Evolutionary conservation across 768 basidiomycete species (phyloP), one percentile per base, ranked within the genome.

Genomic region (Lactifluus pinguis): DNA sequence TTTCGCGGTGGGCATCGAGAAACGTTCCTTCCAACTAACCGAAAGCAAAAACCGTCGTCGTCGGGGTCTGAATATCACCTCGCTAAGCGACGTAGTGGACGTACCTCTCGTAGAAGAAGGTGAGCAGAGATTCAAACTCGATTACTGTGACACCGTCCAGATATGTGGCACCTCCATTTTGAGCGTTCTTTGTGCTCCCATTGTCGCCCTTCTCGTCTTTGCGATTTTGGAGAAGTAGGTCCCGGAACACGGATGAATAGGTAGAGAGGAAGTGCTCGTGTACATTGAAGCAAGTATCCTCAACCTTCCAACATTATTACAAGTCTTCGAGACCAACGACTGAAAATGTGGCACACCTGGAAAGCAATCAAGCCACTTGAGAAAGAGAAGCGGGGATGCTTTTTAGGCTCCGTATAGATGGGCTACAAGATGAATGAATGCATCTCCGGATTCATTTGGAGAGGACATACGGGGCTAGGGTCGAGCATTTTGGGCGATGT

Each of bases 401-500:
- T 1, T 25, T 47, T 25, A 47, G 21, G n/a, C 39, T 57, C 56
- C 6, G 38, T 19, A n/a, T 57, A 49, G 29, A 29, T 8, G 38
- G 48, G 56, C 56, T 42, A 30, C 19, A n/a, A 21, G 48, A 17
- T 42, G 7, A 17, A 3, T 54, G 29, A 49, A 29, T 42, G 0
- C 19, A 7, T 17, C 5, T 6, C 47, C 15, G 25, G 4, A 7
- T 34, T 36, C n/a, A 29, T 36, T 29, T 6, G 6, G 42, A 39
- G 38, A 45, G 8, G n/a, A 63, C 65, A 61, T 65, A 52, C 39
- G 13, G 32, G 41, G 21, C 14, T 53, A 15, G 36, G 19, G 32
- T 49, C 36, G 11, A 34, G 21, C 58, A 21, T 39, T 38, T 38
- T 19, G 38, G 45, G 2, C 25, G 9, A 25, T 10, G 45, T 11